These are phyloP conservation scores for Apiospora rasikravindrae DNA, from an alignment of 2,329 filamentous ascomycete genomes.

Conservation along the genomic window DNA sequence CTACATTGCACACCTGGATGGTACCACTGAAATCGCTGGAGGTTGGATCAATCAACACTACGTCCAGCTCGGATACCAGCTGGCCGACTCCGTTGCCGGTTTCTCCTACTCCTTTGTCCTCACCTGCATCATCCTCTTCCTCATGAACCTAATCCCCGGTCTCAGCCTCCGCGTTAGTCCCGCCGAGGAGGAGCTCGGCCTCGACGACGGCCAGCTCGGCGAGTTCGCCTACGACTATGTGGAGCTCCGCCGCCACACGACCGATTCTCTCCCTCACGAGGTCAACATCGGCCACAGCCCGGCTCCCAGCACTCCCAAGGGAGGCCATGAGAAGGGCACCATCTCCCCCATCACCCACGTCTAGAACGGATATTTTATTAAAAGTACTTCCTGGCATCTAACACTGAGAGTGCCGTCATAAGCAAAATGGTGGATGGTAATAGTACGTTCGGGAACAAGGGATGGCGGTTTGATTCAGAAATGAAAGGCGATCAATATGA, in stretches of 20 bases:
- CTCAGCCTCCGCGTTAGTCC: slow-evolving; percentile 70
- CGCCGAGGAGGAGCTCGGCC: slow-evolving; percentile 71
- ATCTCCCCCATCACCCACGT: slow-evolving; percentile 25
- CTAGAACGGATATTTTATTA: slow-evolving; percentile 5
- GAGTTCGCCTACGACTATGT: slow-evolving; percentile 88
- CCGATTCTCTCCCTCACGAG: slow-evolving; percentile 36
- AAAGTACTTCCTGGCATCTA: too few relatives aligned
- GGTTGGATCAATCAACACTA: slow-evolving; percentile 76
- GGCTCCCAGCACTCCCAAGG: slow-evolving; percentile 31
- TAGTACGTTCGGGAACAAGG: not conserved
- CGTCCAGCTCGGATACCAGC: slow-evolving; percentile 72
- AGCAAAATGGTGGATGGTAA: not conserved
- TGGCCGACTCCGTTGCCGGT: slow-evolving; percentile 69
- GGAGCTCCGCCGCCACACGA: slow-evolving; percentile 70
- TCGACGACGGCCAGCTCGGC: slow-evolving; percentile 78
- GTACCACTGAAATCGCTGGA: slow-evolving; percentile 61
- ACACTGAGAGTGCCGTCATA: not conserved
- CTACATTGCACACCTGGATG: slow-evolving; percentile 77
- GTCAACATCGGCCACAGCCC: slow-evolving; percentile 25
- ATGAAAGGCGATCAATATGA: not conserved
- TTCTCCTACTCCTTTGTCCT: slow-evolving; percentile 71
- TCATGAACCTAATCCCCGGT: slow-evolving; percentile 73
- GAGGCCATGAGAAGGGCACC: slow-evolving; percentile 35
- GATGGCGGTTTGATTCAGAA: not conserved
- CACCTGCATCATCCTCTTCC: slow-evolving; percentile 71